Conservation (phyloP, 2,329 filamentous ascomycete genomes). For the Capronia epimyces region DNA sequence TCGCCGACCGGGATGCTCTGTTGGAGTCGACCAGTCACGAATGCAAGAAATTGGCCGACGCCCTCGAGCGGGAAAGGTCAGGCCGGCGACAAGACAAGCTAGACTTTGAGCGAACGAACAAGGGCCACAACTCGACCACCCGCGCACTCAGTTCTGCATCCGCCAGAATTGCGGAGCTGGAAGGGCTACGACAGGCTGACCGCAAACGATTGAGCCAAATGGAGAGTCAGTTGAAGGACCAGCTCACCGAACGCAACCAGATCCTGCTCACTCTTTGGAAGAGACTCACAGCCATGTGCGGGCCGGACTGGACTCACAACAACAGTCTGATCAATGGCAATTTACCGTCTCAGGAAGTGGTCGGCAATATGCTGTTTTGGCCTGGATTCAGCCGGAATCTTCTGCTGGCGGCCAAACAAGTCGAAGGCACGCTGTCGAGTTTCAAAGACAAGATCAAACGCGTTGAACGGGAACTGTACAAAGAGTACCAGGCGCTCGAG, state of each 20-base stretch:
- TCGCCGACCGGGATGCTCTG: slow-evolving; percentile 81
- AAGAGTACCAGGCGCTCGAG: slow-evolving; percentile 83
- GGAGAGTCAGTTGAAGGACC: slow-evolving; percentile 76
- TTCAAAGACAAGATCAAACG: slow-evolving; percentile 75
- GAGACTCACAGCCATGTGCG: slow-evolving; percentile 75
- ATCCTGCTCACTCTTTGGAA: slow-evolving; percentile 88
- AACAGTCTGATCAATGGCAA: slow-evolving; percentile 86
- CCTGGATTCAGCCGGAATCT: slow-evolving; percentile 88
- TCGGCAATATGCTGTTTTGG: slow-evolving; percentile 69
- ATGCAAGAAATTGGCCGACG: slow-evolving; percentile 72
- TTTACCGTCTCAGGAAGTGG: slow-evolving; percentile 75
- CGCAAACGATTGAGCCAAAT: slow-evolving; percentile 68
- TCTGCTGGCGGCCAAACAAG: slow-evolving; percentile 74
- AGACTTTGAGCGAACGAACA: slow-evolving; percentile 81
- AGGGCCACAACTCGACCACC: slow-evolving; percentile 80
- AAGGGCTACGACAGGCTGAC: slow-evolving; percentile 70
- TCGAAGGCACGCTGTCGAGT: slow-evolving; percentile 71
- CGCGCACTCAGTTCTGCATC: slow-evolving; percentile 81
- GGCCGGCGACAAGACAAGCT: slow-evolving; percentile 79
- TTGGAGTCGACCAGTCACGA: slow-evolving; percentile 87
- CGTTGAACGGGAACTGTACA: slow-evolving; percentile 84
- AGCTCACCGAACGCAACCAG: slow-evolving; percentile 83
- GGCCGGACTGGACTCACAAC: slow-evolving; percentile 83
- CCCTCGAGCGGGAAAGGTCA: slow-evolving; percentile 85
- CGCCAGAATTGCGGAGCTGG: slow-evolving; percentile 76